These are phyloP conservation scores for Solanum hybrid DNA, from an alignment of 305 asterid genomes.

Conservation along the genomic window DNA sequence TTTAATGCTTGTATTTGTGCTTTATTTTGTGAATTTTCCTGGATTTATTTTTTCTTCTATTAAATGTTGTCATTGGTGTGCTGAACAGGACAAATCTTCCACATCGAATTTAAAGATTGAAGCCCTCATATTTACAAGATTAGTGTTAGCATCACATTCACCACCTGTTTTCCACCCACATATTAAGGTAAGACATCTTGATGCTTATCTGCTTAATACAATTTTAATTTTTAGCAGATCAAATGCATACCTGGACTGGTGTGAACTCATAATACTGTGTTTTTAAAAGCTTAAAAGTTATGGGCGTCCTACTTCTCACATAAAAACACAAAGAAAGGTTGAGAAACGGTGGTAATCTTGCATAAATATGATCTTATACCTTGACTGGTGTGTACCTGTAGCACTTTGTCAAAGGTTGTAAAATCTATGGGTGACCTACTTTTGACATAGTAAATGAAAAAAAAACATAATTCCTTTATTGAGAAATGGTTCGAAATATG, in stretches of 20 bases:
- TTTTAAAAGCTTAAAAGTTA: neutral
- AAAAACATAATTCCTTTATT: neutral
- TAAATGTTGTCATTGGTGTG: neutral
- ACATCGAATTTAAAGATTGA: constrained; percentile 96
- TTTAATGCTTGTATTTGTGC: constrained; percentile 3
- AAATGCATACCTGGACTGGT: neutral
- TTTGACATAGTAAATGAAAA: neutral
- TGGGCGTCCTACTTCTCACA: neutral
- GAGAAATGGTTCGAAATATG: neutral
- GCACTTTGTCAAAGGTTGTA: neutral
- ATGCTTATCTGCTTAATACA: neutral
- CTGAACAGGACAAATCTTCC: constrained; percentile 85
- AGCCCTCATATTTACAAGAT: constrained; percentile 93
- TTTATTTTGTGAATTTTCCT: neutral
- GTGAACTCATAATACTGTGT: neutral
- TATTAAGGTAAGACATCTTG: constrained; percentile 57
- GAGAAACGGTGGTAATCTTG: neutral
- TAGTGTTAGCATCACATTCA: constrained; percentile 83
- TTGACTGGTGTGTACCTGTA: neutral
- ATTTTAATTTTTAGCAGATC: neutral
- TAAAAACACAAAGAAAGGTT: neutral
- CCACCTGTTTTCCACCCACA: constrained; percentile 94
- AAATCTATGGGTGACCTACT: neutral
- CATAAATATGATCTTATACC: neutral
- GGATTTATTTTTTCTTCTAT: constrained; percentile 4